Percentiles rank a stretch among this genome's conserved stretches.
phyloP scores from a whole-genome alignment of 257 asterid genomes.

The Verbascum thapsus region DNA sequence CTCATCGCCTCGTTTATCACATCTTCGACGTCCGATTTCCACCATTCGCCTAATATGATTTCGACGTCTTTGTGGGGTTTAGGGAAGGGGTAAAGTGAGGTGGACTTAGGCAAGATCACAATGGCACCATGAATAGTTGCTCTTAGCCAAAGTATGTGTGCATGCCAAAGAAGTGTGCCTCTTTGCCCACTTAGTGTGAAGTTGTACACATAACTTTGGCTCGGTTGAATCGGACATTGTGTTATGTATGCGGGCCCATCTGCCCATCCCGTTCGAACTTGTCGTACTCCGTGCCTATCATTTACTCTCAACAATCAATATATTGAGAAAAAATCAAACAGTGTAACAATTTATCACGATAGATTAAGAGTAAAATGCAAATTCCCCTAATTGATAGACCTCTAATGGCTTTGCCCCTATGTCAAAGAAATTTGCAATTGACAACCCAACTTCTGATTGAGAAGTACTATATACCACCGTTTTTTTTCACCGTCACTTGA shows the following conservation, averaged over 20 bases:
- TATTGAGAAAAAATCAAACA: neutral
- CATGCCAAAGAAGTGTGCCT: conserved; percentile 77
- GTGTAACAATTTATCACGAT: neutral
- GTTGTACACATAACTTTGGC: conserved; percentile 60
- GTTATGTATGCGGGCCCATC: too few species aligned
- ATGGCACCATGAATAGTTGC: conserved; percentile 66
- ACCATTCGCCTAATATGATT: conserved; percentile 68
- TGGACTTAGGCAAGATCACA: conserved; percentile 49
- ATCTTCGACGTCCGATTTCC: conserved; percentile 67
- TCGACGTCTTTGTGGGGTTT: conserved; percentile 55
- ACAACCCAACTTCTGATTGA: too few species aligned
- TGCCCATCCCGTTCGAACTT: conserved; percentile 70
- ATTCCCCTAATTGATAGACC: too few species aligned
- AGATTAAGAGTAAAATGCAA: too few species aligned
- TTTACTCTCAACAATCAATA: neutral
- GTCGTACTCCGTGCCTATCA: conserved; percentile 74
- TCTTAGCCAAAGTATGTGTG: conserved; percentile 74
- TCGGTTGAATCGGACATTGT: conserved; percentile 69
- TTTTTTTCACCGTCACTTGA: too few species aligned
- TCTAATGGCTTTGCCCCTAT: too few species aligned
- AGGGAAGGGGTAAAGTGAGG: conserved; percentile 54
- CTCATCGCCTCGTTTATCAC: conserved; percentile 49
- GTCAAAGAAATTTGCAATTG: too few species aligned
- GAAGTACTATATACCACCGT: too few species aligned
- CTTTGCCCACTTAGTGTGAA: conserved; percentile 60